A percentile compares a stretch with the other conserved stretches of the same genome.
These are phyloP conservation scores for Cyamopsis tetragonoloba DNA, from an alignment of 306 rosid species.

Conservation along the genomic window DNA sequence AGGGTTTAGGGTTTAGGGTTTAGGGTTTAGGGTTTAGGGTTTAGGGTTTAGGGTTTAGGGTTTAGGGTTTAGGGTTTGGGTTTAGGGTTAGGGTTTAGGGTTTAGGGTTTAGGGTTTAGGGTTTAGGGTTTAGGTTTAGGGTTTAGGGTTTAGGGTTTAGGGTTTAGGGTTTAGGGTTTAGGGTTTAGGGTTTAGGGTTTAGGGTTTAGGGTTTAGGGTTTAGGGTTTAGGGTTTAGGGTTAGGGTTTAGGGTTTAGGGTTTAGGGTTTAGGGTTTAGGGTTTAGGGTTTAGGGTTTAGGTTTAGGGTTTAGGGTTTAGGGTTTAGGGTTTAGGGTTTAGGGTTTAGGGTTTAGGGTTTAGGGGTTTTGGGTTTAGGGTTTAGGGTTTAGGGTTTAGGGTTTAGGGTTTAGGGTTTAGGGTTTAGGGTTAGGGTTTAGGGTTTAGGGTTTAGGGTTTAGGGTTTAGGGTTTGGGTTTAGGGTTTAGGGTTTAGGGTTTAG, in stretches of 20 bases:
- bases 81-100: background rate
- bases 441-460: background rate
- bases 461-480: background rate
- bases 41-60: too few species aligned
- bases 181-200: background rate
- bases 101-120: background rate
- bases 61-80: conserved; percentile 5
- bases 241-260: background rate
- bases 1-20: background rate
- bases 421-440: background rate
- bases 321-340: conserved; percentile 19
- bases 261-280: background rate
- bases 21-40: background rate
- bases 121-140: background rate
- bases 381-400: conserved; percentile 7
- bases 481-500: conserved; percentile 2
- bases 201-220: background rate
- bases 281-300: background rate
- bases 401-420: conserved; percentile 14
- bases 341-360: conserved; percentile 9
- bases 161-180: background rate
- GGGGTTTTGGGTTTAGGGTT: too few species aligned
- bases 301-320: conserved; percentile 16
- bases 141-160: background rate
- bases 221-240: background rate